A percentile compares a stretch with the other conserved stretches of the same genome.
phyloP scores from a whole-genome alignment of 805 yeast species.

The Candida alai region DNA sequence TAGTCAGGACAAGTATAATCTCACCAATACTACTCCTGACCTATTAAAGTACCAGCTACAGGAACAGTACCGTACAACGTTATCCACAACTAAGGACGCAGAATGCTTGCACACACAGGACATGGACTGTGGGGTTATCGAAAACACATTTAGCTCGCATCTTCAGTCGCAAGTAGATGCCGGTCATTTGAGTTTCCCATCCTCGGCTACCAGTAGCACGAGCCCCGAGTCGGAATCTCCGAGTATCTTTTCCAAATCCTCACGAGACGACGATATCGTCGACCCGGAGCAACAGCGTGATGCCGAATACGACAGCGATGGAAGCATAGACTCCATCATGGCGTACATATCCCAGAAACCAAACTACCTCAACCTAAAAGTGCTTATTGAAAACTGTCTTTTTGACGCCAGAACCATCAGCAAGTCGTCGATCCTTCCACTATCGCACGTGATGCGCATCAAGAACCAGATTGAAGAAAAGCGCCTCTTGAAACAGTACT shows the following conservation, averaged over 20 bases:
- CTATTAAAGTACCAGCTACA: constrained; percentile 41
- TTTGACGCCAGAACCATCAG: constrained; percentile 36
- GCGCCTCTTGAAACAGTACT: constrained; percentile 26
- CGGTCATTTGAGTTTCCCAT: constrained; percentile 16
- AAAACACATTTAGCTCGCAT: constrained; percentile 31
- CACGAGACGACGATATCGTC: no score
- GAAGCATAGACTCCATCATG: constrained; percentile 10
- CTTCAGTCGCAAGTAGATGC: constrained; percentile 28
- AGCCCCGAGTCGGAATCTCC: not conserved
- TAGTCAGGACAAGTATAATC: constrained; percentile 22
- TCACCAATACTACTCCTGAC: constrained; percentile 40
- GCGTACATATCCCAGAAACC: constrained; percentile 16
- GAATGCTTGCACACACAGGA: constrained; percentile 12
- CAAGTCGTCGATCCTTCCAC: constrained; percentile 30
- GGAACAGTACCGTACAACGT: constrained; percentile 30
- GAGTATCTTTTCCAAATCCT: constrained; percentile 2
- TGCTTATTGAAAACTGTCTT: constrained; percentile 43
- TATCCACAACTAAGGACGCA: constrained; percentile 13
- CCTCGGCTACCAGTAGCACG: not conserved
- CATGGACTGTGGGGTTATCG: constrained; percentile 21
- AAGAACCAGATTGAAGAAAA: constrained; percentile 28
- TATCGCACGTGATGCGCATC: constrained; percentile 23
- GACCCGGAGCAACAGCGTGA: constrained; percentile 6
- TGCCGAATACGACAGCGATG: constrained; percentile 3
- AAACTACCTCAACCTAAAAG: constrained; percentile 37